These are phyloP conservation scores for Phyllosticta citrichinensis DNA, from an alignment of 2,329 filamentous ascomycete genomes.

Conservation along the genomic window DNA sequence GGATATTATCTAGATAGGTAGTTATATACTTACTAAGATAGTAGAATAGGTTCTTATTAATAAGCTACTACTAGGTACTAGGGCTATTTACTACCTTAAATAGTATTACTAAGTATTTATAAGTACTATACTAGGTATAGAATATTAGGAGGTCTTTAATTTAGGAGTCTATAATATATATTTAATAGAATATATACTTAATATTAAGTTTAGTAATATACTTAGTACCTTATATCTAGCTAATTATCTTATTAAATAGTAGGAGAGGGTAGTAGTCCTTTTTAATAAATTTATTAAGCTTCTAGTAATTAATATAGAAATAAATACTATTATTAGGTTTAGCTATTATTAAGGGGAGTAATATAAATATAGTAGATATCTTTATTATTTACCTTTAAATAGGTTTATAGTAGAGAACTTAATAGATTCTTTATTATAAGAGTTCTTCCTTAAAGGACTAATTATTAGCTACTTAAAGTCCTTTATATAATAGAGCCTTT, in stretches of 20 bases:
- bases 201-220: conserved; percentile 14
- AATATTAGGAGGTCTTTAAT: conserved; percentile 10
- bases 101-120: conserved; percentile 13
- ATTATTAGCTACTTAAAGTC: too few relatives aligned
- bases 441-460: too few relatives aligned
- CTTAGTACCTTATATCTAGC: conserved; percentile 4
- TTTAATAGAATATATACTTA: conserved; percentile 10
- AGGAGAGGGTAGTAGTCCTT: conserved; percentile 11
- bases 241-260: conserved; percentile 9
- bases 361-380: too few relatives aligned
- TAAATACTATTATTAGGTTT: too few relatives aligned
- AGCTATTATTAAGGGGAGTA: too few relatives aligned
- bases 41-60: conserved; percentile 12
- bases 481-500: too few relatives aligned
- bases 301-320: conserved; percentile 12
- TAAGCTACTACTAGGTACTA: conserved; percentile 12
- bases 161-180: conserved; percentile 10
- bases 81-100: conserved; percentile 13
- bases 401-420: too few relatives aligned
- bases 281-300: conserved; percentile 11
- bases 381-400: too few relatives aligned
- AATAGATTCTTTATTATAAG: too few relatives aligned
- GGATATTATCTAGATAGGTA: conserved; percentile 14
- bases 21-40: conserved; percentile 13
- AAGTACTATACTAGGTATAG: conserved; percentile 8